A percentile compares a stretch with the other conserved stretches of the same genome.
phyloP scores from a whole-genome alignment of 2,329 filamentous ascomycete species.

The Blumeria hordei region DNA sequence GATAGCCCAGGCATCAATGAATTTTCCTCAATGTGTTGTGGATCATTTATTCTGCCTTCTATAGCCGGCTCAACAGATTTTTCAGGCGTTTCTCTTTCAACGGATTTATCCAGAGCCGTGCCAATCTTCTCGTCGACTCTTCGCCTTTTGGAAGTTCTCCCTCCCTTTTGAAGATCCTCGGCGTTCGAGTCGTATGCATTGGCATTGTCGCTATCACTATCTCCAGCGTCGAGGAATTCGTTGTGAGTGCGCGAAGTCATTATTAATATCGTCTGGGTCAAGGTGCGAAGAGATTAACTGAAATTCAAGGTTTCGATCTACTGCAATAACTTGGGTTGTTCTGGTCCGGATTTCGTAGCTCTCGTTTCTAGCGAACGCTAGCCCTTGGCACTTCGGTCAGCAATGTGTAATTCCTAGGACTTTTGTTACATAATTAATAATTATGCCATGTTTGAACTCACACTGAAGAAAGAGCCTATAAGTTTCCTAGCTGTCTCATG shows the following conservation, averaged over 20 bases:
- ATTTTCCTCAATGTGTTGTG: slow-evolving; percentile 10
- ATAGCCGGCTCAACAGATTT: slow-evolving; percentile 4
- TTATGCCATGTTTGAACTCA: no score
- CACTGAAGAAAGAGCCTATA: no score
- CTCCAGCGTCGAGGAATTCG: slow-evolving; percentile 38
- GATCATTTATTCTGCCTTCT: slow-evolving; percentile 1
- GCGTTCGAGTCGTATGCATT: slow-evolving; percentile 41
- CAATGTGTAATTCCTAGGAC: no score
- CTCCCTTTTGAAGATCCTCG: slow-evolving; percentile 40
- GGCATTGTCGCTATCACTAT: slow-evolving; percentile 26
- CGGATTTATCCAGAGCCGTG: background rate
- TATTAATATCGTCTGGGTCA: background rate
- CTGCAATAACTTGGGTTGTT: no score
- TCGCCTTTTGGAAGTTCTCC: slow-evolving; percentile 35
- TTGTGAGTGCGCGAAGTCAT: slow-evolving; percentile 51
- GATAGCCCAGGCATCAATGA: slow-evolving; percentile 23
- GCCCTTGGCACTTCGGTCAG: no score
- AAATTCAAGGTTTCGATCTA: no score
- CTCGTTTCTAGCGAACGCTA: no score
- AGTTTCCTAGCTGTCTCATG: no score
- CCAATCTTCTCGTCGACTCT: slow-evolving; percentile 20
- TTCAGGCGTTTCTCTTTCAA: slow-evolving; percentile 8
- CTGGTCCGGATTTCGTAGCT: no score
- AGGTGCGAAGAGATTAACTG: no score
- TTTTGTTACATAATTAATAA: no score